These are phyloP conservation scores for Erodium texanum DNA, from an alignment of 441 rosid species.

Conservation along the genomic window DNA sequence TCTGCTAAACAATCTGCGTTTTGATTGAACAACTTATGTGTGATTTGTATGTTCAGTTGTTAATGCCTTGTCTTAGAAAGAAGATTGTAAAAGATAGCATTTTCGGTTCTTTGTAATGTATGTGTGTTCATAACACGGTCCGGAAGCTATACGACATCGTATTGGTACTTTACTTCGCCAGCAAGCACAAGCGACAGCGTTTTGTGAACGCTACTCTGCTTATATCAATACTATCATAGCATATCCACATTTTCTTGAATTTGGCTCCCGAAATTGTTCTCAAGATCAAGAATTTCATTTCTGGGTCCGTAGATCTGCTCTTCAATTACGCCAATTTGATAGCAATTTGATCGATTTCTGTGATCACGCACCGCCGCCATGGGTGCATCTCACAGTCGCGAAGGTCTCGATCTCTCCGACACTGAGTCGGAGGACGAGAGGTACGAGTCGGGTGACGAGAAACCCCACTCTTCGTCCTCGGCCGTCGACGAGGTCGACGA, in stretches of 20 bases:
- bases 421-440: constrained; percentile 41
- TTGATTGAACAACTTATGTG: background rate
- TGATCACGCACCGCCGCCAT: constrained; percentile 17
- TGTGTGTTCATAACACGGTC: background rate
- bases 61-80: background rate
- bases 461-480: constrained; percentile 30
- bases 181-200: constrained; percentile 1
- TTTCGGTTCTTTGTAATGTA: background rate
- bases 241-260: background rate
- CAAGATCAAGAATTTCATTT: background rate
- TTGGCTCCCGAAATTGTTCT: background rate
- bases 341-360: too few species aligned
- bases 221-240: too few species aligned
- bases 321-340: too few species aligned
- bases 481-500: constrained; percentile 42
- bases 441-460: constrained; percentile 28
- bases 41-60: background rate
- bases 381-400: constrained; percentile 70
- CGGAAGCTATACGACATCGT: background rate
- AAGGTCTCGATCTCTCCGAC: constrained; percentile 44
- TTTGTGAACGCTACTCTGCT: background rate
- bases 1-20: background rate
- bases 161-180: background rate
- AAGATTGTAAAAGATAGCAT: background rate
- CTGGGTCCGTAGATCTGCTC: too few species aligned